Evolutionary conservation across 495 filamentous ascomycete genomes (phyloP).

Genomic region (Aspergillus asperescens): DNA sequence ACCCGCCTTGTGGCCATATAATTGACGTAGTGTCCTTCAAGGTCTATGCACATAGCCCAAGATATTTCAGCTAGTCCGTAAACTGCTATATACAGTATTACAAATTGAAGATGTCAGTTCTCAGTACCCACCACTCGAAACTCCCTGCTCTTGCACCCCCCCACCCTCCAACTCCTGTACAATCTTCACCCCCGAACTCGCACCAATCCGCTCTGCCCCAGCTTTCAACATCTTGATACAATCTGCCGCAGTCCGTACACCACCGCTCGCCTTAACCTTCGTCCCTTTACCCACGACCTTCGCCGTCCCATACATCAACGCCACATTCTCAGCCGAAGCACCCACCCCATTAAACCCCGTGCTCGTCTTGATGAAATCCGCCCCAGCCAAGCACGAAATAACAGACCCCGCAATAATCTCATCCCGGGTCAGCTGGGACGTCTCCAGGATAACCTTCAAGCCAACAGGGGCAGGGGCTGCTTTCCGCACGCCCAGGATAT

Average conservation of each 20-base stretch:
- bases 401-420: slow-evolving; percentile 56
- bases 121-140: slow-evolving; percentile 15
- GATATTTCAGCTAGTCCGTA: background rate
- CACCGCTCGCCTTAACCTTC: slow-evolving; percentile 63
- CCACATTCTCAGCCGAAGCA: slow-evolving; percentile 51
- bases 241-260: slow-evolving; percentile 50
- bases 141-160: slow-evolving; percentile 4
- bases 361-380: slow-evolving; percentile 65
- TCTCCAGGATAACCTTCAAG: slow-evolving; percentile 66
- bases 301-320: slow-evolving; percentile 49
- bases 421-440: slow-evolving; percentile 48
- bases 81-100: background rate
- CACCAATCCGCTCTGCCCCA: slow-evolving; percentile 61
- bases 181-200: slow-evolving; percentile 55
- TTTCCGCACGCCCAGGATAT: slow-evolving; percentile 51
- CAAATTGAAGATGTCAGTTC: background rate
- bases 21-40: background rate
- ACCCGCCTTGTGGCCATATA: background rate
- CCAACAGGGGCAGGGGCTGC: slow-evolving; percentile 43
- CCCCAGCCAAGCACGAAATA: slow-evolving; percentile 55
- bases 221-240: slow-evolving; percentile 55
- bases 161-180: slow-evolving; percentile 42
- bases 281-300: slow-evolving; percentile 37
- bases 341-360: slow-evolving; percentile 62
- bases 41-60: background rate